phyloP scores from a whole-genome alignment of 306 rosid genomes.

The Glycine tomentella region DNA sequence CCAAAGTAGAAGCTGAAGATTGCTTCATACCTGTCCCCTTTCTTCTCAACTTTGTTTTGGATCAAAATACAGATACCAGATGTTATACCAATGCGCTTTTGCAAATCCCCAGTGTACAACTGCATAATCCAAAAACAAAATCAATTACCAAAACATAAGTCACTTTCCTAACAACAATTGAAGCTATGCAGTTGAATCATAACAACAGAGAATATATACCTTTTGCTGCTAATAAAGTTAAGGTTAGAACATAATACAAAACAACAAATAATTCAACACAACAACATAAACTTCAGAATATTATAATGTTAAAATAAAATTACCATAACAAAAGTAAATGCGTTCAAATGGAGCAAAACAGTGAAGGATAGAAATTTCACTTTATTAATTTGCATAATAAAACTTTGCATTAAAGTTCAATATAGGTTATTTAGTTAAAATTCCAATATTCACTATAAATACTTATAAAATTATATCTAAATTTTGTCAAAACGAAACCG shows the following conservation, averaged over 20 bases:
- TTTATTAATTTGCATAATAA: too few relatives aligned
- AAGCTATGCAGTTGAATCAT: too few relatives aligned
- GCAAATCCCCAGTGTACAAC: conserved; percentile 63
- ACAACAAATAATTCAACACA: background rate
- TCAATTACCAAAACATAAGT: background rate
- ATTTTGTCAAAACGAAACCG: background rate
- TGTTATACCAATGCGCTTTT: conserved; percentile 67
- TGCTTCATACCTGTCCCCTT: conserved; percentile 71
- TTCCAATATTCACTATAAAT: background rate
- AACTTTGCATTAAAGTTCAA: background rate
- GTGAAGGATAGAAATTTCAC: background rate
- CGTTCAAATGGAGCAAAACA: background rate
- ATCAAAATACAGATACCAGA: conserved; percentile 68
- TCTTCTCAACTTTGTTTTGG: conserved; percentile 57
- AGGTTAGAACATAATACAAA: background rate
- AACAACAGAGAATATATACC: background rate
- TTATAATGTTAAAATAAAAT: background rate
- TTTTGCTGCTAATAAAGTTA: background rate
- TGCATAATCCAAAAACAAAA: conserved; percentile 10
- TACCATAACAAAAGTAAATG: background rate
- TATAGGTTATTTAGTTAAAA: too few relatives aligned
- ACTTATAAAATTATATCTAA: background rate
- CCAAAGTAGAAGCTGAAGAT: conserved; percentile 72
- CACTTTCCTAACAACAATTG: too few relatives aligned
- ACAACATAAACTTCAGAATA: background rate